These are phyloP conservation scores for Dendryphion nanum DNA, from an alignment of 2,329 filamentous ascomycete species.

Conservation along the genomic window DNA sequence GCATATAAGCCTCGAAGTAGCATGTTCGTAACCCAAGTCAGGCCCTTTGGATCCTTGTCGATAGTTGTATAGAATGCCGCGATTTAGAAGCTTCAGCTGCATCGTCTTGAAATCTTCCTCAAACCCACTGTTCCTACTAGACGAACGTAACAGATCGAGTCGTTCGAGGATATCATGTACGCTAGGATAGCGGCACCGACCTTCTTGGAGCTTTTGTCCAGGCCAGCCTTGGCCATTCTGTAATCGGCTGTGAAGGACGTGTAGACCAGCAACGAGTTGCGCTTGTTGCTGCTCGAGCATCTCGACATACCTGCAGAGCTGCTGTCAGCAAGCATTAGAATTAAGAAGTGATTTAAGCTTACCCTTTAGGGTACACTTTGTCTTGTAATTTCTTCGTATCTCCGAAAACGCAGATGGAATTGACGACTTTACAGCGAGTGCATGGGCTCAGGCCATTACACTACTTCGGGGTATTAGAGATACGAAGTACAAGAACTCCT, in stretches of 20 bases:
- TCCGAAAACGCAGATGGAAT: conserved; percentile 64
- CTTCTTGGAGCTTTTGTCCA: conserved; percentile 52
- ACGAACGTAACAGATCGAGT: conserved; percentile 56
- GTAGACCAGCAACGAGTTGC: conserved; percentile 60
- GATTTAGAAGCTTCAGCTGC: conserved; percentile 55
- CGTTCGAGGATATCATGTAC: conserved; percentile 64
- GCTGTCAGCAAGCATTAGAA: not conserved
- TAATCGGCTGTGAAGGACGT: conserved; percentile 58
- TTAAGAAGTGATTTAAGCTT: conserved; percentile 23
- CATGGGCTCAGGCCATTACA: conserved; percentile 63
- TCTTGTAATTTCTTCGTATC: conserved; percentile 66
- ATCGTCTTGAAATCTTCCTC: conserved; percentile 58
- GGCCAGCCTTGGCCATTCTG: conserved; percentile 56
- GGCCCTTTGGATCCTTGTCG: conserved; percentile 57
- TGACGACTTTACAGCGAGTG: conserved; percentile 61
- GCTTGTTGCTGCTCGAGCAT: conserved; percentile 66
- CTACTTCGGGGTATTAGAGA: conserved; percentile 39
- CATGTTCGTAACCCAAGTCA: conserved; percentile 55
- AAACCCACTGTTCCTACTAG: conserved; percentile 50
- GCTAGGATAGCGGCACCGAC: conserved; percentile 55
- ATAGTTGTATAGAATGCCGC: conserved; percentile 52
- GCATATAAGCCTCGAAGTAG: conserved; percentile 30
- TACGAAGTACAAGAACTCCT: too few relatives aligned
- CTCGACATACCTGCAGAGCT: conserved; percentile 59
- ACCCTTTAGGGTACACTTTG: conserved; percentile 69